These are phyloP conservation scores for Chamaecyparis obtusa DNA, from an alignment of 75 land plant species.

Conservation along the genomic window DNA sequence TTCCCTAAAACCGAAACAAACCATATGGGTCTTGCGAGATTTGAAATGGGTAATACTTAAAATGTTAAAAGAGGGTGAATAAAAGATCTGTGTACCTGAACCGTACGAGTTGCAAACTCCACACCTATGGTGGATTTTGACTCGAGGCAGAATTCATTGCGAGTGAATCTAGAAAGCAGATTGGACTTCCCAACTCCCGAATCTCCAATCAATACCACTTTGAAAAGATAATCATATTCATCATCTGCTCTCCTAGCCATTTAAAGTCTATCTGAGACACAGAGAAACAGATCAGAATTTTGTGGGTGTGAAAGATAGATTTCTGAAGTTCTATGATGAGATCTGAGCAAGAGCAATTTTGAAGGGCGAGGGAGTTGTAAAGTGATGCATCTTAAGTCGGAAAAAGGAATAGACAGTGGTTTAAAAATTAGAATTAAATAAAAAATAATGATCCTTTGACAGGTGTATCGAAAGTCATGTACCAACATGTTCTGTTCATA, in stretches of 20 bases:
- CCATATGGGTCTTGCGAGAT: background rate
- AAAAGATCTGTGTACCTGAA: constrained; percentile 5
- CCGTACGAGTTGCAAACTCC: constrained; percentile 54
- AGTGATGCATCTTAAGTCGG: background rate
- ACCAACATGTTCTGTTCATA: background rate
- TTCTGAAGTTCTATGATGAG: background rate
- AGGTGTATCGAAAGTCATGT: background rate
- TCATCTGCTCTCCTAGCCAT: constrained; percentile 15
- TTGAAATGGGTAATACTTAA: background rate
- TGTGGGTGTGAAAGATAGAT: background rate
- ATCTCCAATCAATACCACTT: constrained; percentile 51
- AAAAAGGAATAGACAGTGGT: background rate
- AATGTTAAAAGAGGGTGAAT: background rate
- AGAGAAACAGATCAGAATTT: background rate
- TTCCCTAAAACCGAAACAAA: background rate
- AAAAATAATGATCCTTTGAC: background rate
- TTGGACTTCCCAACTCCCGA: constrained; percentile 56
- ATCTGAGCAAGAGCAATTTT: background rate
- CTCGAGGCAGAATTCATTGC: constrained; percentile 43
- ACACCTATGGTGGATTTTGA: constrained; percentile 59
- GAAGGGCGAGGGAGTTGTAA: background rate
- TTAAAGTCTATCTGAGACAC: background rate
- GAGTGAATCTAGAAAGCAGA: constrained; percentile 36
- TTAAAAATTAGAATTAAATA: background rate
- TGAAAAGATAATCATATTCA: constrained; percentile 39